Conservation (phyloP, 2,329 filamentous ascomycete species). For the Dactylellina drechsleri region DNA sequence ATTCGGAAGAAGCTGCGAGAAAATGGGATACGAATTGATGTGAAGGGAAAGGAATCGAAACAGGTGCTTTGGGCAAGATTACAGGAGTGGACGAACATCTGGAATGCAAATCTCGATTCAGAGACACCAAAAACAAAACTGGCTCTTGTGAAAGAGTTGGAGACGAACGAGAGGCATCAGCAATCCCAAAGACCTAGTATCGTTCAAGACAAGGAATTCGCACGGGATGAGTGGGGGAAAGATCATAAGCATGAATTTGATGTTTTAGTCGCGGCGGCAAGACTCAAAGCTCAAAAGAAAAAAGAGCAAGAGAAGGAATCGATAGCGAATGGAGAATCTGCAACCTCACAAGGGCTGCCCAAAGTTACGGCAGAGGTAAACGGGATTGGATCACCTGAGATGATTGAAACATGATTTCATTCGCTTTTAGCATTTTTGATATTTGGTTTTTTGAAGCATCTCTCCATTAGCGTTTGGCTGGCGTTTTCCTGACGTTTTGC, state of each 20-base stretch:
- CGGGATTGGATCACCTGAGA: conserved; percentile 35
- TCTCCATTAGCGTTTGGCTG: not conserved
- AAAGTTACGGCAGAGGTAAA: conserved; percentile 26
- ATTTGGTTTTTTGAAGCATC: conserved; percentile 15
- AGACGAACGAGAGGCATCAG: conserved; percentile 86
- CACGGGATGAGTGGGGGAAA: conserved; percentile 78
- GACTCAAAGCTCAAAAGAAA: conserved; percentile 63
- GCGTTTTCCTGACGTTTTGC: not conserved
- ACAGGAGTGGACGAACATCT: conserved; percentile 92
- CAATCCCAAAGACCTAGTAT: conserved; percentile 62
- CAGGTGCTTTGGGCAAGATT: conserved; percentile 80
- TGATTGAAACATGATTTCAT: conserved; percentile 21
- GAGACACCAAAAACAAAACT: conserved; percentile 74
- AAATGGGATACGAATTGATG: conserved; percentile 78
- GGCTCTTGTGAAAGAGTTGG: conserved; percentile 80
- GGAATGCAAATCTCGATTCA: conserved; percentile 97
- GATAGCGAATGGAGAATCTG: not conserved
- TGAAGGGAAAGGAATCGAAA: conserved; percentile 69
- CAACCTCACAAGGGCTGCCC: not conserved
- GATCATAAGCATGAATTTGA: conserved; percentile 79
- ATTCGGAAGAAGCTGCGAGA: conserved; percentile 79
- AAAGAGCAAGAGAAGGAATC: conserved; percentile 25
- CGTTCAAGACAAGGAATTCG: conserved; percentile 88
- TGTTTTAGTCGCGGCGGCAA: conserved; percentile 80
- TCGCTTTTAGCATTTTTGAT: not conserved